Base-by-base conservation (phyloP, 2,329 filamentous ascomycete genomes). In the Pleoardoris graminearum region DNA sequence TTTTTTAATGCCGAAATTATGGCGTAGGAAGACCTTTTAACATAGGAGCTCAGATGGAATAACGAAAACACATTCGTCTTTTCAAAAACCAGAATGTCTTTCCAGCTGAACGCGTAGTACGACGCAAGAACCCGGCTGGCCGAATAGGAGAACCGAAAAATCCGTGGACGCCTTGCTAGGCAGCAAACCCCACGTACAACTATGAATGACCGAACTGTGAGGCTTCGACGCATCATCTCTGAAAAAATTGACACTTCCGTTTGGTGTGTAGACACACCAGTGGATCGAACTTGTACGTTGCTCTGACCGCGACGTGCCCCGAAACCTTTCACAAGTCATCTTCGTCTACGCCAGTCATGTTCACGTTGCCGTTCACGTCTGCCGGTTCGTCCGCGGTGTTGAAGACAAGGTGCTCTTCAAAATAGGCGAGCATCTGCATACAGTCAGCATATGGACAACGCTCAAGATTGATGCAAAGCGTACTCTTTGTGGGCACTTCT, bases 401-500 rank as follows among this genome's bases (percentile, higher is more conserved):
- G 55, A 69, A 69, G 32, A 69, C 67, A 1, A 81, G 66, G 57
- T 81, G 79, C 43, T 71, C 75, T 59, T 81, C 79, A 61, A 81
- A 81, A 60, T 80, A 81, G 36, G 65, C 67, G 1, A 81, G 70
- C 79, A 72, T 72, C 66, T 70, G 32, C 11, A 5, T 3, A 1
- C 14, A 2, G 33, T 65, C 21, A 63, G 55, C 23, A 2, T 7
- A 4, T 14, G 14, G 12, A 5, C 14, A 35, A 7, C 5, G 2
- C 3, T 19, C 19, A 27, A 11, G n/a, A 22, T 19, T 22, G 11
- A 25, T 11, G 4, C 27, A 21, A 14, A 49, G 19, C 47, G 7
- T 38, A 80, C 87, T 80, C 87, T 89, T 67, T 93, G 89, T 0
- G 90, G 90, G 60, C 88, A 91, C 61, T 90, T 86, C 64, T 85